These are phyloP conservation scores for Pogostemon cablin DNA, from an alignment of 257 asterid genomes.

Conservation along the genomic window DNA sequence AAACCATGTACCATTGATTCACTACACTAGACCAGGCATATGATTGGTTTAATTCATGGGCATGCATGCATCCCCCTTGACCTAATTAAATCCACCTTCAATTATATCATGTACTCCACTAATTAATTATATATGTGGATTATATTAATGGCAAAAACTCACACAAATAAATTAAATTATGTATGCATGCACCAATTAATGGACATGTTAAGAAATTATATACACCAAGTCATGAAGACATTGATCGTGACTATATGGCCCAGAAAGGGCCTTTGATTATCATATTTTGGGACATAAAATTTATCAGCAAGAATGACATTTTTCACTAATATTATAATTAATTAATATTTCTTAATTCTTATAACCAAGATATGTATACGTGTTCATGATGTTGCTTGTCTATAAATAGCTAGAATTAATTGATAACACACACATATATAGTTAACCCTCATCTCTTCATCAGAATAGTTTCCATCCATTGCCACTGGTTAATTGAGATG, in stretches of 20 bases:
- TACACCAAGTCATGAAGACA: constrained; percentile 11
- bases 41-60: constrained; percentile 28
- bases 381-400: background rate
- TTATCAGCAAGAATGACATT: constrained; percentile 24
- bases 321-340: background rate
- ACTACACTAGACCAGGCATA: background rate
- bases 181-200: background rate
- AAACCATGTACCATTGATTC: too few relatives aligned
- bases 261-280: constrained; percentile 24
- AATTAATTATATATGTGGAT: background rate
- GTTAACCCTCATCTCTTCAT: background rate
- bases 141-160: too few relatives aligned
- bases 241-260: constrained; percentile 33
- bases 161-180: background rate
- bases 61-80: background rate
- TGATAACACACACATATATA: background rate
- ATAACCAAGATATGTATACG: background rate
- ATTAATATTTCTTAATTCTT: background rate
- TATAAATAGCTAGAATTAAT: constrained; percentile 23
- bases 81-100: background rate
- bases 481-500: constrained; percentile 16
- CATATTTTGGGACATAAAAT: constrained; percentile 10
- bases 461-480: background rate
- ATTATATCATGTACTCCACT: background rate
- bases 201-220: background rate